Conservation (phyloP, 805 yeast genomes). For the Starmerella tilneyi region DNA sequence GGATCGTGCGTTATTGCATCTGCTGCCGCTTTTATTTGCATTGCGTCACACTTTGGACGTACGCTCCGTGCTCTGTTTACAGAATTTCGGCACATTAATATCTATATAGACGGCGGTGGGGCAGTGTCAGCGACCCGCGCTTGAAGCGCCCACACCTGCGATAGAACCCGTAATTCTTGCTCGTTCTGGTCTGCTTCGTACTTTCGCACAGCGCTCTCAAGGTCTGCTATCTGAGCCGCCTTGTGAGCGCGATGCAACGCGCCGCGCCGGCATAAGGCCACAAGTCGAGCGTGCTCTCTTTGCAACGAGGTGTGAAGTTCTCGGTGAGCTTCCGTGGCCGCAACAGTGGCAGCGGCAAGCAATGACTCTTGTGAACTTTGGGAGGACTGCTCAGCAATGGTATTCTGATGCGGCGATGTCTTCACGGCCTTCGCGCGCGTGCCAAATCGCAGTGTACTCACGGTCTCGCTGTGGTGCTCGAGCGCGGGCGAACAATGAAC, state of each 20-base stretch:
- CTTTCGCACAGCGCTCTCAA: slow-evolving; percentile 1
- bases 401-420: slow-evolving; percentile 7
- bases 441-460: slow-evolving; percentile 67
- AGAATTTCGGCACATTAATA: slow-evolving; percentile 30
- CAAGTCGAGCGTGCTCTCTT: slow-evolving; percentile 11
- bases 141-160: slow-evolving; percentile 7
- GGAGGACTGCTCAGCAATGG: background rate
- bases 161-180: slow-evolving; percentile 4
- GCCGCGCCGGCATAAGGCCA: slow-evolving; percentile 2
- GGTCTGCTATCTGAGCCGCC: background rate
- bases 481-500: slow-evolving; percentile 61
- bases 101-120: background rate
- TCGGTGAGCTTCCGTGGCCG: background rate
- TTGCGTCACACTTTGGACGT: slow-evolving; percentile 77
- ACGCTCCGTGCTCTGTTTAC: slow-evolving; percentile 60
- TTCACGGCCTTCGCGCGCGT: slow-evolving; percentile 57
- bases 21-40: slow-evolving; percentile 70
- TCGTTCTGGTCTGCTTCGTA: background rate
- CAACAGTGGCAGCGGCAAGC: background rate
- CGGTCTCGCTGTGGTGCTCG: slow-evolving; percentile 49
- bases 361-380: no score
- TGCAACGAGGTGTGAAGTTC: slow-evolving; percentile 3
- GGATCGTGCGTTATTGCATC: slow-evolving; percentile 69
- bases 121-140: slow-evolving; percentile 7
- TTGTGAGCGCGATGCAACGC: background rate